phyloP scores from a whole-genome alignment of 139 green algal species.

The Dunaliella sp. region DNA sequence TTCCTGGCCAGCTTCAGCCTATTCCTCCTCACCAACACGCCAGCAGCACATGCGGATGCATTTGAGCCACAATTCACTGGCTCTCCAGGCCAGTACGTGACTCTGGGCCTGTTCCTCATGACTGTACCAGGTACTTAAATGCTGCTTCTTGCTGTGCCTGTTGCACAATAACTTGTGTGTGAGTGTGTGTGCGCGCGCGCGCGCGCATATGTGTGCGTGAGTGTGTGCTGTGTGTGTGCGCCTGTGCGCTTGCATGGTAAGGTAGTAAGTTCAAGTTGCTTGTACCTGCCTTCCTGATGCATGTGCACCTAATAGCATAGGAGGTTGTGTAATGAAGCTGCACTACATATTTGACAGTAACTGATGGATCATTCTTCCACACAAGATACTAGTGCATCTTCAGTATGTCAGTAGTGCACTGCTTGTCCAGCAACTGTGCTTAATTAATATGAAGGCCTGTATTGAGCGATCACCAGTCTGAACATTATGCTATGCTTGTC shows the following conservation, averaged over 20 bases:
- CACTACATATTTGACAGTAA: too few species aligned
- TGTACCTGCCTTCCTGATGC: neutral
- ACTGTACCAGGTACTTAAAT: slow-evolving; percentile 30
- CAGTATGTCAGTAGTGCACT: too few species aligned
- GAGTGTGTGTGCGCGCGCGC: neutral
- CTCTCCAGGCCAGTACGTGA: slow-evolving; percentile 78
- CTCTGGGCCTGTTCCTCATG: slow-evolving; percentile 81
- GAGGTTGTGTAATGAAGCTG: too few species aligned
- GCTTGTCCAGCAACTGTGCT: too few species aligned
- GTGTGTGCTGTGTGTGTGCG: neutral
- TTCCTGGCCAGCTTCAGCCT: slow-evolving; percentile 8
- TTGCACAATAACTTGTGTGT: neutral
- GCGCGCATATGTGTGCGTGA: too few species aligned
- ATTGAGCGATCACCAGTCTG: too few species aligned
- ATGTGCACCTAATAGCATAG: too few species aligned
- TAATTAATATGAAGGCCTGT: too few species aligned
- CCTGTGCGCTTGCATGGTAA: neutral
- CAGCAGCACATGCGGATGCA: slow-evolving; percentile 1
- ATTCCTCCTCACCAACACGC: neutral
- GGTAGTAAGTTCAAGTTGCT: neutral
- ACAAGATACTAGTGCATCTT: too few species aligned
- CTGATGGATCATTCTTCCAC: too few species aligned
- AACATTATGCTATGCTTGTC: too few species aligned
- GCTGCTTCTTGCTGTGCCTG: neutral
- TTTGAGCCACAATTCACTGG: slow-evolving; percentile 36